Evolutionary conservation across 352 stramenopile species (phyloP).

Genomic region (Phytophthora europaea): DNA sequence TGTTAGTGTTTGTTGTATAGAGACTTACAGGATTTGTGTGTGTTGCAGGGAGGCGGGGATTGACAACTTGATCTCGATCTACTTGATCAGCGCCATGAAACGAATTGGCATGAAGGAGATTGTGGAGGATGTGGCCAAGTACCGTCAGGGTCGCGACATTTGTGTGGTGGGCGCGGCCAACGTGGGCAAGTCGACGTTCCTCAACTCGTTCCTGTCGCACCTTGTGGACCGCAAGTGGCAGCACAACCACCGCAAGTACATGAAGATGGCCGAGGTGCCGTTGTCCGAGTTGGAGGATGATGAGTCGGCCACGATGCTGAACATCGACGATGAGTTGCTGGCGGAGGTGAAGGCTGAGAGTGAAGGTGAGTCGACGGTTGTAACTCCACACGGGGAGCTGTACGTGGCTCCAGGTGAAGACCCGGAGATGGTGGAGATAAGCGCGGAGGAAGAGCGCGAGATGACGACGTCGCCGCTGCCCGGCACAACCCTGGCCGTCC

Average conservation of each 20-base stretch:
- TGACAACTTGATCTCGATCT: conserved; percentile 83
- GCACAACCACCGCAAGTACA: conserved; percentile 90
- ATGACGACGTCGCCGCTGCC: conserved; percentile 93
- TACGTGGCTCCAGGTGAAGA: conserved; percentile 70
- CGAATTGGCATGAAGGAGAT: conserved; percentile 90
- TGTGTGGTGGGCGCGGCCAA: conserved; percentile 94
- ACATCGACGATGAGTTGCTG: conserved; percentile 61
- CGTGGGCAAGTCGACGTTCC: conserved; percentile 94
- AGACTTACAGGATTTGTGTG: conserved; percentile 5
- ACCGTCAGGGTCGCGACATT: conserved; percentile 83
- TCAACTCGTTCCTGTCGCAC: conserved; percentile 92
- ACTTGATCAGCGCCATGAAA: conserved; percentile 88
- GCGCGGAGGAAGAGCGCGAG: conserved; percentile 65
- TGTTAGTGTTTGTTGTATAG: neutral
- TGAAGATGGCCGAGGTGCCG: conserved; percentile 73
- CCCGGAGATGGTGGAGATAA: conserved; percentile 75
- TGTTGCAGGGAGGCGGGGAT: conserved; percentile 67
- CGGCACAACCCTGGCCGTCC: conserved; percentile 91
- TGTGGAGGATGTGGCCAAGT: conserved; percentile 82
- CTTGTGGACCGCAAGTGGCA: conserved; percentile 87
- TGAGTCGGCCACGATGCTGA: conserved; percentile 57
- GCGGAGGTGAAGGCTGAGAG: conserved; percentile 19
- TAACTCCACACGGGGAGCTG: conserved; percentile 44
- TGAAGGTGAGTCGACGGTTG: conserved; percentile 24
- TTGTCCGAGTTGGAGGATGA: conserved; percentile 63